Conservation (phyloP, 441 rosid genomes). For the Hypseocharis bilobata region DNA sequence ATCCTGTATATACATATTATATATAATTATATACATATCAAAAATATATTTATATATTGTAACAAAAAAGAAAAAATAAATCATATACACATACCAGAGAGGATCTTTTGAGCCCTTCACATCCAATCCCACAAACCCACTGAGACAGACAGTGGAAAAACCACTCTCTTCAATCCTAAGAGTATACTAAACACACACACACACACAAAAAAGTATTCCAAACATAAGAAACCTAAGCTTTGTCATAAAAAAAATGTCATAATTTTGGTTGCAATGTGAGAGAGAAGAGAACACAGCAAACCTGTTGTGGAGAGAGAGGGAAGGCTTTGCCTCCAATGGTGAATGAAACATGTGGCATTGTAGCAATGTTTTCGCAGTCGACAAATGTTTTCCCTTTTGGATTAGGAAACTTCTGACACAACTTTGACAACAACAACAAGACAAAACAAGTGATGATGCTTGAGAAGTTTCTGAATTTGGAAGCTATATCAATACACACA, state of each 20-base stretch:
- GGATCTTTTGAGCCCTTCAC: conserved; percentile 36
- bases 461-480: neutral
- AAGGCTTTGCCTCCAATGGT: conserved; percentile 38
- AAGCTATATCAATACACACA: too few species aligned
- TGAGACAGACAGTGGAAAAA: conserved; percentile 34
- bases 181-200: conserved; percentile 29
- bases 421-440: conserved; percentile 21
- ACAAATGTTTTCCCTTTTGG: conserved; percentile 41
- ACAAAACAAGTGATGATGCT: neutral
- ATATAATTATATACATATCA: too few species aligned
- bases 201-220: neutral
- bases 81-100: conserved; percentile 36
- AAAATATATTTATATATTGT: too few species aligned
- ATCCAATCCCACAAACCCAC: conserved; percentile 44
- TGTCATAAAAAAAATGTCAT: neutral
- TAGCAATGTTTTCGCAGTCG: conserved; percentile 32
- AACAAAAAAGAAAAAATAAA: too few species aligned
- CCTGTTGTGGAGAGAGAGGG: conserved; percentile 48
- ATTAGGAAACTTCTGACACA: conserved; percentile 46
- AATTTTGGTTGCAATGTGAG: neutral
- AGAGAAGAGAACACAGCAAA: conserved; percentile 14
- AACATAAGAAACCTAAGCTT: neutral
- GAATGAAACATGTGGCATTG: conserved; percentile 42
- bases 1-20: too few species aligned
- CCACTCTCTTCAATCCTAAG: conserved; percentile 33